Evolutionary conservation across 192 early-diverging fungal genomes (phyloP).

Genomic region (Dissophora ornata): DNA sequence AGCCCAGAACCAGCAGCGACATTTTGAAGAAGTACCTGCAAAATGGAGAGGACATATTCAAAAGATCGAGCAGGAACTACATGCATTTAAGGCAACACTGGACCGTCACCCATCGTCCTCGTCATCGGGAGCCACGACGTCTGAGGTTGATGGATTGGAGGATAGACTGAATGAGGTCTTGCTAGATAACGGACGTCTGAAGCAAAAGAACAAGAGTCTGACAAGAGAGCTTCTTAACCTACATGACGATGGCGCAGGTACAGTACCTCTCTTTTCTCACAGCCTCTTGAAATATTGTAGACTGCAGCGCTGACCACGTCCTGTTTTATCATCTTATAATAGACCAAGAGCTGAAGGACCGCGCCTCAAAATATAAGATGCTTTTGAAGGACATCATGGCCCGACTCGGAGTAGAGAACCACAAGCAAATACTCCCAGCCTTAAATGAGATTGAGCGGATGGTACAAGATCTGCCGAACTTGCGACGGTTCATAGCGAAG

Average conservation of each 20-base stretch:
- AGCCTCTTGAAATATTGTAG: too few species aligned
- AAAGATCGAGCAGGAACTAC: conserved; percentile 32
- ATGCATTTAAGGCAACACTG: conserved; percentile 19
- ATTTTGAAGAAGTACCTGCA: background rate
- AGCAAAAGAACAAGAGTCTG: conserved; percentile 30
- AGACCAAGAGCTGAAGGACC: background rate
- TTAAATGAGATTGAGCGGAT: conserved; percentile 15
- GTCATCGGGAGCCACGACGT: background rate
- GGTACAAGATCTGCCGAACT: conserved; percentile 16
- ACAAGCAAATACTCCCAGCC: conserved; percentile 21
- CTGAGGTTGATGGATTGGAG: conserved; percentile 15
- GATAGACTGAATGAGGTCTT: conserved; percentile 7
- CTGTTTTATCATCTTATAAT: too few species aligned
- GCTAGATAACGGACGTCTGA: conserved; percentile 25
- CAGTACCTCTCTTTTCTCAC: background rate
- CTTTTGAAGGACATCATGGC: conserved; percentile 17
- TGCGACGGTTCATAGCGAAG: conserved; percentile 33
- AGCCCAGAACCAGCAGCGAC: background rate
- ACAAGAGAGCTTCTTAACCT: conserved; percentile 15
- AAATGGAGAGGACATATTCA: conserved; percentile 25
- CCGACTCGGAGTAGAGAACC: conserved; percentile 9
- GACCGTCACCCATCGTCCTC: background rate
- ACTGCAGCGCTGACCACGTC: too few species aligned
- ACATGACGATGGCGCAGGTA: conserved; percentile 12
- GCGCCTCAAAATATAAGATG: conserved; percentile 7